Percentiles rank a stretch among this genome's conserved stretches.
These are phyloP conservation scores for Pichia sp. DNA, from an alignment of 1,139 yeast species.

Conservation along the genomic window DNA sequence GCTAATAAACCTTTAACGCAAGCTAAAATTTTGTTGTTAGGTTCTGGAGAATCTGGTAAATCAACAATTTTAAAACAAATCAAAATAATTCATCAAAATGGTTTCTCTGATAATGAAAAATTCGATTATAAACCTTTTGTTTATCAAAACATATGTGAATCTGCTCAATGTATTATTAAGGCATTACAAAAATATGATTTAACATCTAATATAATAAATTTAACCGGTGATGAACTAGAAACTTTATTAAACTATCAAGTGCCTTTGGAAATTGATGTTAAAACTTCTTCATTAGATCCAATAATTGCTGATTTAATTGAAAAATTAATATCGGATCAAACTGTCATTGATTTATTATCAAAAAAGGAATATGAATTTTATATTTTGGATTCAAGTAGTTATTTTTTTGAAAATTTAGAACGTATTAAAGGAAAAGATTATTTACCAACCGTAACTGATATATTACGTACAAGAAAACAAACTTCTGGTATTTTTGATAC, in stretches of 20 bases:
- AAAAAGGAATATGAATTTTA: constrained; percentile 71
- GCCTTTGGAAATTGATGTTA: constrained; percentile 42
- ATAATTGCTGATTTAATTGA: constrained; percentile 40
- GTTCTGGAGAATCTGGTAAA: constrained; percentile 78
- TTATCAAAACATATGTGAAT: constrained; percentile 59
- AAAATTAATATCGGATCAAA: constrained; percentile 52
- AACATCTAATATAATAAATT: constrained; percentile 35
- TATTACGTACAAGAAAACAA: constrained; percentile 81
- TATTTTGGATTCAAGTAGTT: constrained; percentile 79
- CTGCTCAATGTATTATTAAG: constrained; percentile 54
- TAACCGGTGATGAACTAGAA: constrained; percentile 39
- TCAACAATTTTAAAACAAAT: constrained; percentile 72
- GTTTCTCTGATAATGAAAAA: constrained; percentile 58
- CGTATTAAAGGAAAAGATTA: constrained; percentile 59
- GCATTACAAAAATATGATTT: constrained; percentile 50
- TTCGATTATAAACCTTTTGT: constrained; percentile 65
- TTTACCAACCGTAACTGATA: constrained; percentile 69
- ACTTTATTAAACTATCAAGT: constrained; percentile 43
- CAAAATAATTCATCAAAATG: constrained; percentile 67
- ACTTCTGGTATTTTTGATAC: constrained; percentile 91
- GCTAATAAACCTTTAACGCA: too few species aligned
- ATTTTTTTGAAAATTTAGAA: constrained; percentile 63
- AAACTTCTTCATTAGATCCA: constrained; percentile 35
- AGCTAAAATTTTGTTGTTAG: constrained; percentile 59
- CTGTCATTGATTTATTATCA: constrained; percentile 51